Base-by-base conservation (phyloP, 768 basidiomycete genomes). In the Mycena polygramma region DNA sequence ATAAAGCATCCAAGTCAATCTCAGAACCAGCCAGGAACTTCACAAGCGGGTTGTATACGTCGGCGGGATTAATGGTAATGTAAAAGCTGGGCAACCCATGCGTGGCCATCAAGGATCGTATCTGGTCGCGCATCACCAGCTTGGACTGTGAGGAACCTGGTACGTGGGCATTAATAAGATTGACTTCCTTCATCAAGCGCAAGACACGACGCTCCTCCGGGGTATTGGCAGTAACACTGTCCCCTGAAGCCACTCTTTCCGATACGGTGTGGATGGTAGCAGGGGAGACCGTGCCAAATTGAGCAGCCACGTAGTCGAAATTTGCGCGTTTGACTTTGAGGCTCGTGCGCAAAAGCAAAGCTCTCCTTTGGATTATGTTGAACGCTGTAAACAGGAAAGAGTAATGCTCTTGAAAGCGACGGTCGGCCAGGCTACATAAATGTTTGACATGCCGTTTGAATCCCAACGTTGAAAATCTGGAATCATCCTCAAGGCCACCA, bases 61-160 rank as follows among this genome's bases (percentile, higher is more conserved):
- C 78, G 8, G 76, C 74, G 11, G 80, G 80, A 62, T 79, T 80
- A 8, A 81, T 69, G 0, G 80, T 81, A 3, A 81, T 35, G 54
- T 77, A 81, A 22, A 79, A 76, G 13, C 55, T 57, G 2, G 55
- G 37, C 10, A 57, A 5, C 2, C 55, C 36, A 22, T 22, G 35
- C 9, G 39, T 37, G 15, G 41, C 26, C 55, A 57, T 57, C 2
- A 57, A 15, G 1, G 37, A 36, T 8, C 55, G 37, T 3, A 57
- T n/a, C 22, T 57, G 20, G 22, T 57, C 41, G 2, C 55, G 55
- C 55, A 57, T 57, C 2, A 57, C 55, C 19, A 57, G 36, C 20
- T 41, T 30, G 7, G 52, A 30, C 8, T 53, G 52, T 4, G 52
- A 7, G 2, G 52, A 53, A 17, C 52, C 26, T 1, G 52, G 52